Evolutionary conservation across 306 rosid species (phyloP), one percentile per base, ranked within the genome.

Genomic region (Dicorynia guianensis): DNA sequence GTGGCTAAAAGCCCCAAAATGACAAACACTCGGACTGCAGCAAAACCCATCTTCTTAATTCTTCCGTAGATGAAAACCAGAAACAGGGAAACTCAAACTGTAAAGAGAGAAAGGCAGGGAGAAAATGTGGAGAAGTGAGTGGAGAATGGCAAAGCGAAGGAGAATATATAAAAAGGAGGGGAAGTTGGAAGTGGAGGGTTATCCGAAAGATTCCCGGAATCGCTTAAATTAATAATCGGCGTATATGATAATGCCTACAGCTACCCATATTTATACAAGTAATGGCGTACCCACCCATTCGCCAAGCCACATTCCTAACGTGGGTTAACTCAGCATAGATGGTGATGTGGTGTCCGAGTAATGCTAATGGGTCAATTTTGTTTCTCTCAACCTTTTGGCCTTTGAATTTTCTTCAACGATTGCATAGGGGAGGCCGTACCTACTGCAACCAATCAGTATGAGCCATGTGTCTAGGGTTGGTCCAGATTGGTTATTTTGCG

Each of bases 1-100:
- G 91, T 66, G 60, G 91, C 97, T 62, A 95, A 75, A 7, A 92
- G 87, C 10, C 85, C 89, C 1, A 90, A 76, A 56, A 95, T 33
- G 40, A 95, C 35, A 11, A 95, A 43, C 58, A 87, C 20, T 67
- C 85, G 84, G 19, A 90, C 11, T 13, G 79, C 74, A 34, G 52
- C 9, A 18, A 57, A 85, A 76, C 82, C 86, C 97, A 90, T 93
- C 5, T 74, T 62, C 11, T 40, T 7, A 8, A 2, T 11, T 25
- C 44, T 14, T 25, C 30, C 2, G 30, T 25, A 25, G 2, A 25
- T 15, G 18, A 30, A 47, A 56, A 13, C 53, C 30, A 43, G 35
- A 2, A 2, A 7, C n/a, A 0, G 42, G 40, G 64, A 33, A 36
- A 44, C 7, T 6, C 17, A 8, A 47, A 6, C 30, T 25, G 2